Percentiles rank a stretch among this genome's conserved stretches.
Evolutionary conservation across 345 rosid species (phyloP).

Genomic region (Noccaea bulbosa): DNA sequence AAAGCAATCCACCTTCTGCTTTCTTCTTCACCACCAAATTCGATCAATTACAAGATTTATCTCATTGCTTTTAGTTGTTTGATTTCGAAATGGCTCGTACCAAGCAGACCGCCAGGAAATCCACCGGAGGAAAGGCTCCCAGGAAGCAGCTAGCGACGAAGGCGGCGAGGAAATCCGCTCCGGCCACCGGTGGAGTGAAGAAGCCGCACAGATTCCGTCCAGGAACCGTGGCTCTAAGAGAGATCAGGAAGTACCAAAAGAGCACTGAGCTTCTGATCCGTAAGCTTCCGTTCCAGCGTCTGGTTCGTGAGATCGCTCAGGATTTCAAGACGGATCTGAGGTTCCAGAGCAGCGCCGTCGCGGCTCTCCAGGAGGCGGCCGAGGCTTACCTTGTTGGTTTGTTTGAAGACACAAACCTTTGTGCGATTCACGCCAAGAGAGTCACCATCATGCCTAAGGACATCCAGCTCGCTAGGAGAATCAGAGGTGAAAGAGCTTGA

Average conservation of each 20-base stretch:
- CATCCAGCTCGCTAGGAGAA: slow-evolving; percentile 60
- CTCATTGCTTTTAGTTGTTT: not conserved
- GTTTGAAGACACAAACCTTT: slow-evolving; percentile 57
- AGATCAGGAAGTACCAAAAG: slow-evolving; percentile 61
- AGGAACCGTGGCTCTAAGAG: slow-evolving; percentile 57
- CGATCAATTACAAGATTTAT: no score
- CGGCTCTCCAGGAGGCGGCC: slow-evolving; percentile 59
- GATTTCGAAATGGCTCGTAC: slow-evolving; percentile 55
- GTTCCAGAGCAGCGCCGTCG: slow-evolving; percentile 65
- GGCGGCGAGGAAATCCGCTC: slow-evolving; percentile 59
- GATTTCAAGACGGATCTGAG: slow-evolving; percentile 66
- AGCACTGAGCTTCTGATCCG: slow-evolving; percentile 59
- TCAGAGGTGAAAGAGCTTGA: slow-evolving; percentile 61
- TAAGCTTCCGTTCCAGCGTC: slow-evolving; percentile 60
- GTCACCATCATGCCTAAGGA: slow-evolving; percentile 65
- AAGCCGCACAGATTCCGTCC: slow-evolving; percentile 67
- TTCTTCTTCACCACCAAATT: not conserved
- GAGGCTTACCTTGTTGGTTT: slow-evolving; percentile 61
- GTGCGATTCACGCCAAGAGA: slow-evolving; percentile 62
- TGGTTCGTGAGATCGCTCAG: slow-evolving; percentile 64
- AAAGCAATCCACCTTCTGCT: not conserved
- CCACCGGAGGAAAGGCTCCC: slow-evolving; percentile 64
- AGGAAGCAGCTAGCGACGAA: slow-evolving; percentile 61
- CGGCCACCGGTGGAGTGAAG: slow-evolving; percentile 67
- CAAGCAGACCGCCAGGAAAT: slow-evolving; percentile 60